phyloP scores from a whole-genome alignment of 805 yeast genomes.

The Phaffomyces thermotolerans region DNA sequence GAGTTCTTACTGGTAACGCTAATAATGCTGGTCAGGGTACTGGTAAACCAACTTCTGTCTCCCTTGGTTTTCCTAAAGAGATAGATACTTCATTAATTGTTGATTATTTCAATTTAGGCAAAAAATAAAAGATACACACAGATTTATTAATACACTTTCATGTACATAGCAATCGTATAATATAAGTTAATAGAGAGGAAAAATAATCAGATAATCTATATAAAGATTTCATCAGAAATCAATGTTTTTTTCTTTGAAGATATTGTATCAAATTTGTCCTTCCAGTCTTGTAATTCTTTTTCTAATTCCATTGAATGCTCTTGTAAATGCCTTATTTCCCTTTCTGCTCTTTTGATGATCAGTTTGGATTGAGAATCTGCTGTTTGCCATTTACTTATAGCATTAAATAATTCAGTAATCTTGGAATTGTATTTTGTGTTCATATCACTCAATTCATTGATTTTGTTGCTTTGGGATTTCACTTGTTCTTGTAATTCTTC shows the following conservation, averaged over 20 bases:
- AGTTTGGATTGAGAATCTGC: slow-evolving; percentile 39
- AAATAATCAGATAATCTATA: slow-evolving; percentile 6
- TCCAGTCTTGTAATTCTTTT: slow-evolving; percentile 52
- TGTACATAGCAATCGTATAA: not conserved
- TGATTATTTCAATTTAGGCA: slow-evolving; percentile 56
- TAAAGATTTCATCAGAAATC: slow-evolving; percentile 21
- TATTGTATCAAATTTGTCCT: slow-evolving; percentile 29
- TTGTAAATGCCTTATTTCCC: slow-evolving; percentile 50
- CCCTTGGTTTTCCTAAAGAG: slow-evolving; percentile 79
- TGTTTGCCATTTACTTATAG: slow-evolving; percentile 35
- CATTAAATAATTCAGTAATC: slow-evolving; percentile 37
- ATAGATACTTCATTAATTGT: slow-evolving; percentile 70
- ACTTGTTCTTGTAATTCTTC: slow-evolving; percentile 46
- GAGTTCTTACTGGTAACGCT: slow-evolving; percentile 64
- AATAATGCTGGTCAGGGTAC: slow-evolving; percentile 39
- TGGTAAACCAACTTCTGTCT: slow-evolving; percentile 75
- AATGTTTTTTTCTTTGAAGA: slow-evolving; percentile 15
- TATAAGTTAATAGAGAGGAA: no score
- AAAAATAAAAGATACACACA: not conserved
- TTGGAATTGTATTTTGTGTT: slow-evolving; percentile 48
- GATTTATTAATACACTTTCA: not conserved
- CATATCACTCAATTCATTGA: slow-evolving; percentile 51
- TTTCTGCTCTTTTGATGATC: slow-evolving; percentile 38
- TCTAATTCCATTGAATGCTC: slow-evolving; percentile 47
- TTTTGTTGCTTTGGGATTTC: slow-evolving; percentile 43